A percentile compares a stretch with the other conserved stretches of the same genome.
Evolutionary conservation across 352 stramenopile genomes (phyloP).

Genomic region (Phytopythium helicoides): DNA sequence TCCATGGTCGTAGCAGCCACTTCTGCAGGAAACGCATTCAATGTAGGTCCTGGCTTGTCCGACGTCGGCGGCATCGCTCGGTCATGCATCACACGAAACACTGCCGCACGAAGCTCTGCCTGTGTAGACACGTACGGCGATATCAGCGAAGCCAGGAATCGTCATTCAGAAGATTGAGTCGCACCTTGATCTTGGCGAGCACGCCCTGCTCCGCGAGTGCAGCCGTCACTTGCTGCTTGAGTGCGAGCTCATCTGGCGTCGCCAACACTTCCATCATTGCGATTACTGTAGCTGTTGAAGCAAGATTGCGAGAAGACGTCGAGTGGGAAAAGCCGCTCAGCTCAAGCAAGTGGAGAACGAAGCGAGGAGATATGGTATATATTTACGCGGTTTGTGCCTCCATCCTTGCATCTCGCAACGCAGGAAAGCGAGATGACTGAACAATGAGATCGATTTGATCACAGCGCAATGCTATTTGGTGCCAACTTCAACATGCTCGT

Average conservation of each 20-base stretch:
- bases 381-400: too few relatives aligned
- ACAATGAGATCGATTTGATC: too few relatives aligned
- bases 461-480: too few relatives aligned
- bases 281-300: slow-evolving; percentile 3
- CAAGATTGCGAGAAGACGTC: not conserved
- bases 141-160: not conserved
- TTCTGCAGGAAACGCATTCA: slow-evolving; percentile 27
- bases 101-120: slow-evolving; percentile 68
- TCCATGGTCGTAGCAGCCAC: slow-evolving; percentile 34
- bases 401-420: too few relatives aligned
- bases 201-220: slow-evolving; percentile 60
- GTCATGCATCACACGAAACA: slow-evolving; percentile 79
- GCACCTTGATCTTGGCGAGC: slow-evolving; percentile 68
- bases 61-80: slow-evolving; percentile 6
- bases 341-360: too few relatives aligned
- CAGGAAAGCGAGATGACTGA: too few relatives aligned
- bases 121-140: slow-evolving; percentile 5
- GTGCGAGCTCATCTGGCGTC: slow-evolving; percentile 49
- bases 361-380: too few relatives aligned
- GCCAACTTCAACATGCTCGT: too few relatives aligned
- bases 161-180: not conserved
- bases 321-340: too few relatives aligned
- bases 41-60: slow-evolving; percentile 13
- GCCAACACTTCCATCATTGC: slow-evolving; percentile 21
- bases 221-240: slow-evolving; percentile 66